Conservation (phyloP, 257 asterid species). For the Buddleja alternifolia region DNA sequence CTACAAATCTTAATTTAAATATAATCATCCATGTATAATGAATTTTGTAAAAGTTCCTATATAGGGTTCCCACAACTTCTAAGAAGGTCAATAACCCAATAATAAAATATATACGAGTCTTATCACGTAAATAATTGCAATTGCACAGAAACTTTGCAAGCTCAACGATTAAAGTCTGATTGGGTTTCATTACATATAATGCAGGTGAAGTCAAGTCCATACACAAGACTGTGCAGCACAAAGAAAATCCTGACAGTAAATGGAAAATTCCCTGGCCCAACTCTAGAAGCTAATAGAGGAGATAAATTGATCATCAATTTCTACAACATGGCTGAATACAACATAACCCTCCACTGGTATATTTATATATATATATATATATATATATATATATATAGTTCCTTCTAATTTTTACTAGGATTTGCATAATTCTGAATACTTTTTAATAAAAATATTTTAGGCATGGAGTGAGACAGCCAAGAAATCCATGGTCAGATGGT, state of each 20-base stretch:
- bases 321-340: constrained; percentile 45
- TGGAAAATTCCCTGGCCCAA: constrained; percentile 63
- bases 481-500: constrained; percentile 65
- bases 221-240: constrained; percentile 53
- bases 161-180: neutral
- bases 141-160: neutral
- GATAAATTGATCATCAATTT: constrained; percentile 43
- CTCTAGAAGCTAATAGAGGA: constrained; percentile 42
- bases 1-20: too few relatives aligned
- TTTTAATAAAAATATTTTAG: constrained; percentile 30
- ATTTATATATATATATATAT: neutral
- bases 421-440: neutral
- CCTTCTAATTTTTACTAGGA: neutral
- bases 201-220: constrained; percentile 43
- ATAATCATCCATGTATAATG: too few relatives aligned
- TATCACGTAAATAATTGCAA: too few relatives aligned
- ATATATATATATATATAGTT: too few relatives aligned
- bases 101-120: too few relatives aligned
- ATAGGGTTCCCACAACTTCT: too few relatives aligned
- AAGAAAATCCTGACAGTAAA: constrained; percentile 53
- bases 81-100: too few relatives aligned
- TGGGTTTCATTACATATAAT: neutral
- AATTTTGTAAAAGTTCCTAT: too few relatives aligned
- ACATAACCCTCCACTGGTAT: constrained; percentile 58
- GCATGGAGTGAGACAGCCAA: constrained; percentile 54